phyloP scores from a whole-genome alignment of 768 basidiomycete species.

The Macrolepiota fuliginosa region DNA sequence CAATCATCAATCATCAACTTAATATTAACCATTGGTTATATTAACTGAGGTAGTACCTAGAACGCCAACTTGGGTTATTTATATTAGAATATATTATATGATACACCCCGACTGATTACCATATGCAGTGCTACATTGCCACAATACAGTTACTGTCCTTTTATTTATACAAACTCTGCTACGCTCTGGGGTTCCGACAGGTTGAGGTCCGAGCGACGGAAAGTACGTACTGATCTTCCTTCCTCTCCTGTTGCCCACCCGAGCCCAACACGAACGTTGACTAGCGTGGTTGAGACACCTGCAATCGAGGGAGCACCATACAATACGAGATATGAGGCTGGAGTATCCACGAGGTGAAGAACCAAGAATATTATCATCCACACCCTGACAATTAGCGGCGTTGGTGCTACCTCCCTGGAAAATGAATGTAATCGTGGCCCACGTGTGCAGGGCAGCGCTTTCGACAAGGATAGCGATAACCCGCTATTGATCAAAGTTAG shows the following conservation, averaged over 20 bases:
- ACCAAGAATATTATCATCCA: background rate
- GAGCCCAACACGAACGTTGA: conserved; percentile 8
- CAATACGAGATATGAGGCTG: background rate
- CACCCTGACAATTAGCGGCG: background rate
- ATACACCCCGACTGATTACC: no score
- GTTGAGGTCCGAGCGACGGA: background rate
- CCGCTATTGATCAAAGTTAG: background rate
- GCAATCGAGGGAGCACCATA: background rate
- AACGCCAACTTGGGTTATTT: no score
- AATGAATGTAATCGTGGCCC: background rate
- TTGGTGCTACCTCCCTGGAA: background rate
- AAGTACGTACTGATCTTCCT: background rate
- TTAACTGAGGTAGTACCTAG: no score
- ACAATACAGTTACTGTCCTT: background rate
- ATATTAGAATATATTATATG: no score
- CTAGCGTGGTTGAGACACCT: background rate
- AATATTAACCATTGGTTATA: no score
- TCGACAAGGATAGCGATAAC: conserved; percentile 1
- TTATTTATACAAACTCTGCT: background rate
- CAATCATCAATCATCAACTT: no score
- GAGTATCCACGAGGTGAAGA: background rate
- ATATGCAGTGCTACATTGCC: no score
- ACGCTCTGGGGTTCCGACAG: background rate
- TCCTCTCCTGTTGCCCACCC: conserved; percentile 8
- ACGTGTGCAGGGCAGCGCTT: conserved; percentile 7